Evolutionary conservation across 257 asterid species (phyloP), one percentile per base, ranked within the genome.

Genomic region (Solanum rostratum): DNA sequence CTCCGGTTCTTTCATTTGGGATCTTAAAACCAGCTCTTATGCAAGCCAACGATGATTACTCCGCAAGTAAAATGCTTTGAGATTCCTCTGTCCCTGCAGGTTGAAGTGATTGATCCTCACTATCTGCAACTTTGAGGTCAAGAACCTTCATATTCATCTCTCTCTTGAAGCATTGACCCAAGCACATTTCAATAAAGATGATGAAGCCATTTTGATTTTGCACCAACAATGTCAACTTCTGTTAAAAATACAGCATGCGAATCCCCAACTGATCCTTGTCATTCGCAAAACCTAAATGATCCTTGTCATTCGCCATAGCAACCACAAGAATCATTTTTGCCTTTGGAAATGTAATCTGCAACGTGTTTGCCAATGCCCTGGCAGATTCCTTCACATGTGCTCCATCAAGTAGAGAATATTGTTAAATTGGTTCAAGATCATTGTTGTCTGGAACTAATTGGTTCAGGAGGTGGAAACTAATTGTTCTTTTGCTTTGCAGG

Each of bases 371-470:
- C 89, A 96, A 91, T 52, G 98, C 98, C 86, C 86, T 88, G 73
- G 97, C 98, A 73, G 99, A 96, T 84, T 95, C 98, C 88, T 92
- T 96, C 41, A 98, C 95, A 89, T 96, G 99, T 70, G 99, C 98
- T 96, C 39, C 39, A 33, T 33, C 81, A 27, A 4, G 81, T 9
- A n/a, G 27, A 76, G 41, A 49, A 49, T 46, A 8, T 24, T 49
- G 22, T 27, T 49, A 49, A 24, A 46, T 49, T 24, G 60, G 60
- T 49, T 24, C 24, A 49, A 49, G 20, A 76, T 15, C 27, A 49
- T 29, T 39, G 41, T 24, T 18, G 6, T 33, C 10, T 30, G 49
- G 24, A 68, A 33, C 76, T 68, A 46, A 33, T 68, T 49, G 82
- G n/a, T 49, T 50, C 41, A 29, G 12, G 24, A 76, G 62, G 62